phyloP scores from a whole-genome alignment of 2,329 filamentous ascomycete species.

The Amylocarpus encephaloides region DNA sequence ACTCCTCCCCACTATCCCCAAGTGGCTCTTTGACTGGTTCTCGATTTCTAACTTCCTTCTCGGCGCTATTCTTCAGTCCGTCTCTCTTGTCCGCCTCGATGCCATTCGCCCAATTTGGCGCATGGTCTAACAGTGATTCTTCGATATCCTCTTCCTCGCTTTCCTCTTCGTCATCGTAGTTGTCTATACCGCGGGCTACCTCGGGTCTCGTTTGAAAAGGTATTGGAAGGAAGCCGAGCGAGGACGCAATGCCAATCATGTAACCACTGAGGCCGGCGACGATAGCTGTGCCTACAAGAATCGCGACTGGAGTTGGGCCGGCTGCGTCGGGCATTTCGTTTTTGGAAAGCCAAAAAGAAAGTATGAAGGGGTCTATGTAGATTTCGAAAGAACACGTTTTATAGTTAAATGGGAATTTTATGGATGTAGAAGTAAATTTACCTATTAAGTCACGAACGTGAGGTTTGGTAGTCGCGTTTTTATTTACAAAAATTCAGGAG shows the following conservation, averaged over 20 bases:
- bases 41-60: slow-evolving; percentile 2
- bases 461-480: too few relatives aligned
- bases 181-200: slow-evolving; percentile 43
- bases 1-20: slow-evolving; percentile 61
- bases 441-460: too few relatives aligned
- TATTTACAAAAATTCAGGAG: too few relatives aligned
- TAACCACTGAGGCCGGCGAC: slow-evolving; percentile 72
- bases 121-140: slow-evolving; percentile 55
- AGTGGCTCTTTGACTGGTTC: slow-evolving; percentile 33
- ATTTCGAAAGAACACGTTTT: too few relatives aligned
- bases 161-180: slow-evolving; percentile 55
- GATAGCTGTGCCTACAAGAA: slow-evolving; percentile 68
- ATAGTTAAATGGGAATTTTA: too few relatives aligned
- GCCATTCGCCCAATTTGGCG: slow-evolving; percentile 60
- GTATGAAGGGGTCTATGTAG: too few relatives aligned
- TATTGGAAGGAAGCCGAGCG: slow-evolving; percentile 67
- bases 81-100: slow-evolving; percentile 53
- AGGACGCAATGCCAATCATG: slow-evolving; percentile 66
- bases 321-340: slow-evolving; percentile 25
- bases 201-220: slow-evolving; percentile 29
- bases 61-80: slow-evolving; percentile 39
- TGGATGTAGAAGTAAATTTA: too few relatives aligned
- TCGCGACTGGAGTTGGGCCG: slow-evolving; percentile 35
- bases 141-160: slow-evolving; percentile 62
- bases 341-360: background rate